Base-by-base conservation (phyloP, 78 protist species). In the Thecamonas trahens region DNA sequence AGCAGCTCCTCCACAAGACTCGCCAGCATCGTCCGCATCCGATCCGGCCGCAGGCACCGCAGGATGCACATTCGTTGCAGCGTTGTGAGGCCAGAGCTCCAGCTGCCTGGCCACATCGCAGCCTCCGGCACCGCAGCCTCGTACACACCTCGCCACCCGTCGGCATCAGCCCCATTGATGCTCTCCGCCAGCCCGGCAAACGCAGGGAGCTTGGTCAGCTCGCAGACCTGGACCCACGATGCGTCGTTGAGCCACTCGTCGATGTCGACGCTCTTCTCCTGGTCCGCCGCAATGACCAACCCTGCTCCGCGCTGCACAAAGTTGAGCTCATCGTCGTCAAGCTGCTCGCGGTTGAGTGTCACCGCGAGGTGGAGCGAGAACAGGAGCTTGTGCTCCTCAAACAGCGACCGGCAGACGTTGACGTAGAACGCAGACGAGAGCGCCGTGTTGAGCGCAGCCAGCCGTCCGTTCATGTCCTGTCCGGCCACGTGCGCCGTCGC, bases 41-140 rank as follows among this genome's bases (percentile, higher is more conserved):
- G 83, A 66, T 93, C 97, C 15, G 87, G 73, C 0, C 97, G 88
- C 40, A 93, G 9, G 38, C 79, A 57, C 28, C 89, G 79, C 35
- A 93, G 57, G 29, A 88, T 5, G 34, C 83, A 11, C 44, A 93
- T 65, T 39, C 65, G 5, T 35, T 73, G 73, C 44, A 93, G 83
- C 28, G 18, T 31, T 15, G 2, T 8, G 34, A 70, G 13, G 38
- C 5, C 3, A 9, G 0, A 18, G 35, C 7, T 26, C 70, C 52
- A 38, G 31, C 22, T 55, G 18, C 32, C 53, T 15, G 74, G 55
- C 3, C 0, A 0, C 13, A 40, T 35, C 8, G 17, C 29, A 42
- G 29, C 34, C 6, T 54, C 69, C 40, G 86, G 77, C 18, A 40
- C 38, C 1, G 78, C 29, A 8, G 70, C 9, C 37, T 80, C 85